These are phyloP conservation scores for Panicum hallii DNA, from an alignment of 202 grass and related monocot species.

Conservation along the genomic window DNA sequence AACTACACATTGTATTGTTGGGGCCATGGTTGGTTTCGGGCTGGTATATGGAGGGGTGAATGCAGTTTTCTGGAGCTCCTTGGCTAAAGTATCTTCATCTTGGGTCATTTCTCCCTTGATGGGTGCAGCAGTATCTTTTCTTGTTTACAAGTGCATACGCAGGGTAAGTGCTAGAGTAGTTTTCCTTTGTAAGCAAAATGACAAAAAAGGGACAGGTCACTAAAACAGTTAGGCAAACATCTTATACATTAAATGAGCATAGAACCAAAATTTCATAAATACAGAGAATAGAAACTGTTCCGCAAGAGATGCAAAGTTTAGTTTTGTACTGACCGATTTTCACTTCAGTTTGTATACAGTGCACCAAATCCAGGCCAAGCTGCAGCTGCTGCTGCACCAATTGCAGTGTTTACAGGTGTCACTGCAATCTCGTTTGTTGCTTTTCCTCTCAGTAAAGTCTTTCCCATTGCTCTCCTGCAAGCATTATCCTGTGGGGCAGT, in stretches of 20 bases:
- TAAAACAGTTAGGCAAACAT: conserved; percentile 10
- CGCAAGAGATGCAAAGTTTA: not conserved
- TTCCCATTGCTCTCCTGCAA: conserved; percentile 67
- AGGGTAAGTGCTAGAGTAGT: conserved; percentile 65
- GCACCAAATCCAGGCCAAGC: conserved; percentile 98
- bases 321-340: conserved; percentile 38
- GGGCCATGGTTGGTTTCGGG: conserved; percentile 98
- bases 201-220: conserved; percentile 11
- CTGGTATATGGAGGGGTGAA: conserved; percentile 76
- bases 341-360: conserved; percentile 91
- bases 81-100: conserved; percentile 94
- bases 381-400: conserved; percentile 89
- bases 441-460: conserved; percentile 80
- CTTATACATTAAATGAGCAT: conserved; percentile 14
- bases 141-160: conserved; percentile 97
- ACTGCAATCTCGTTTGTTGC: conserved; percentile 87
- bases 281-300: conserved; percentile 23
- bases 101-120: conserved; percentile 96
- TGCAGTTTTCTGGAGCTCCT: conserved; percentile 95
- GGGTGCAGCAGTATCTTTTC: conserved; percentile 86
- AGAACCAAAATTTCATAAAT: conserved; percentile 20
- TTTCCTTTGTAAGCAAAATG: conserved; percentile 37
- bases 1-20: conserved; percentile 98
- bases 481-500: conserved; percentile 78
- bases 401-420: conserved; percentile 88